phyloP scores from a whole-genome alignment of 108 stramenopile species.

The Cyclostephanos tholiformis region DNA sequence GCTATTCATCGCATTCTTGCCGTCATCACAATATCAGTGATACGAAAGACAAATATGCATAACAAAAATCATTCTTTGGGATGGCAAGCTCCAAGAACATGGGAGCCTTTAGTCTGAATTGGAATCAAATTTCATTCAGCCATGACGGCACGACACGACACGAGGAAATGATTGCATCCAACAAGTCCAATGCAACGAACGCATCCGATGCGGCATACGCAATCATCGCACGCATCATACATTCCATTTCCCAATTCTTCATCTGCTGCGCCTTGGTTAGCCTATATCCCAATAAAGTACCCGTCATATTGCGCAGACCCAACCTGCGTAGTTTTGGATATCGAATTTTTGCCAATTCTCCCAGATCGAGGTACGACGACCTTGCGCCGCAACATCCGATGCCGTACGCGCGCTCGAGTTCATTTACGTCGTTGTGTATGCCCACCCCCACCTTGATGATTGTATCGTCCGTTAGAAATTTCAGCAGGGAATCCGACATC shows the following conservation, averaged over 20 bases:
- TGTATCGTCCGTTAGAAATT: constrained; percentile 4
- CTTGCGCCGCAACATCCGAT: background rate
- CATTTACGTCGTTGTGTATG: background rate
- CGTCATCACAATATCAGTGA: too few species aligned
- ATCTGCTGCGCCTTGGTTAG: constrained; percentile 26
- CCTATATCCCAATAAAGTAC: background rate
- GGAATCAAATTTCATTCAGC: too few species aligned
- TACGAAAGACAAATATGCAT: too few species aligned
- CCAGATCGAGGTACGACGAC: constrained; percentile 3
- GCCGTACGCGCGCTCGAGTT: background rate
- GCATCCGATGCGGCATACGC: constrained; percentile 19
- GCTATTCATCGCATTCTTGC: too few species aligned
- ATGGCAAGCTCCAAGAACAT: too few species aligned
- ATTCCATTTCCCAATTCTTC: constrained; percentile 15
- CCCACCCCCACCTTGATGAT: constrained; percentile 21
- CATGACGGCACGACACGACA: too few species aligned
- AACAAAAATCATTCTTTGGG: too few species aligned
- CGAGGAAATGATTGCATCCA: too few species aligned
- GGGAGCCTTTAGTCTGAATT: too few species aligned
- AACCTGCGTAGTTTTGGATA: background rate
- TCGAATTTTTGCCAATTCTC: background rate
- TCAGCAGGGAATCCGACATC: background rate
- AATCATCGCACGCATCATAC: constrained; percentile 9
- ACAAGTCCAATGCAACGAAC: background rate
- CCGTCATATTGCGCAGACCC: constrained; percentile 5